phyloP scores from a whole-genome alignment of 768 basidiomycete species.

The Psilocybe sp. region DNA sequence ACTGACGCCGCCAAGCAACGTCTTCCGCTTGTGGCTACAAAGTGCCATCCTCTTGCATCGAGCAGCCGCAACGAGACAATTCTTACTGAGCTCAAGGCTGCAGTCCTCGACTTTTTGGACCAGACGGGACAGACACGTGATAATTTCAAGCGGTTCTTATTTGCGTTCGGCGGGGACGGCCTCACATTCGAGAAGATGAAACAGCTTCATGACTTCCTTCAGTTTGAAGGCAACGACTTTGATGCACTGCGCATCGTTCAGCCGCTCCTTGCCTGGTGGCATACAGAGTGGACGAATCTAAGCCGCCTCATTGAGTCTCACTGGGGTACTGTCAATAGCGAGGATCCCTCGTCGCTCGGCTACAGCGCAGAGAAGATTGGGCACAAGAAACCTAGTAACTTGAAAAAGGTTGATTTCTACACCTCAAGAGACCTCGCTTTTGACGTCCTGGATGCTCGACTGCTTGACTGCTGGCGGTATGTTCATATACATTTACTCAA shows the following conservation, averaged over 20 bases:
- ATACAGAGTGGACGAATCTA: slow-evolving; percentile 27
- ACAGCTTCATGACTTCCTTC: slow-evolving; percentile 21
- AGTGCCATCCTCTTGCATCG: slow-evolving; percentile 26
- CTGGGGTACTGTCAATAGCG: slow-evolving; percentile 19
- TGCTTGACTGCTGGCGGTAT: slow-evolving; percentile 34
- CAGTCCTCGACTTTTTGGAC: slow-evolving; percentile 27
- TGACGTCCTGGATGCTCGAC: slow-evolving; percentile 24
- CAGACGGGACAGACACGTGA: slow-evolving; percentile 27
- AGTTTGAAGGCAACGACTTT: slow-evolving; percentile 20
- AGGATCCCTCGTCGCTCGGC: slow-evolving; percentile 28
- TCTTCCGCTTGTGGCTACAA: slow-evolving; percentile 5
- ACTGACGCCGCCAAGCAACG: slow-evolving; percentile 16
- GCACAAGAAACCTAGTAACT: slow-evolving; percentile 22
- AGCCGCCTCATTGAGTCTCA: slow-evolving; percentile 26
- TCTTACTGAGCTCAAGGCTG: slow-evolving; percentile 26
- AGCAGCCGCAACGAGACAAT: slow-evolving; percentile 25
- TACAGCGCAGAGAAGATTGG: slow-evolving; percentile 27
- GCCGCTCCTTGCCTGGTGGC: slow-evolving; percentile 25
- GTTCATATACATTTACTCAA: neutral
- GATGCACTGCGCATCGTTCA: slow-evolving; percentile 18
- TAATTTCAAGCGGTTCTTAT: slow-evolving; percentile 15
- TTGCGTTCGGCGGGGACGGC: slow-evolving; percentile 32
- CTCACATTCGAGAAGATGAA: slow-evolving; percentile 30
- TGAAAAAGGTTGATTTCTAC: slow-evolving; percentile 33
- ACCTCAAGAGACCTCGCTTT: slow-evolving; percentile 16